Conservation (phyloP, 2,329 filamentous ascomycete species). For the Alternaria gaisen region DNA sequence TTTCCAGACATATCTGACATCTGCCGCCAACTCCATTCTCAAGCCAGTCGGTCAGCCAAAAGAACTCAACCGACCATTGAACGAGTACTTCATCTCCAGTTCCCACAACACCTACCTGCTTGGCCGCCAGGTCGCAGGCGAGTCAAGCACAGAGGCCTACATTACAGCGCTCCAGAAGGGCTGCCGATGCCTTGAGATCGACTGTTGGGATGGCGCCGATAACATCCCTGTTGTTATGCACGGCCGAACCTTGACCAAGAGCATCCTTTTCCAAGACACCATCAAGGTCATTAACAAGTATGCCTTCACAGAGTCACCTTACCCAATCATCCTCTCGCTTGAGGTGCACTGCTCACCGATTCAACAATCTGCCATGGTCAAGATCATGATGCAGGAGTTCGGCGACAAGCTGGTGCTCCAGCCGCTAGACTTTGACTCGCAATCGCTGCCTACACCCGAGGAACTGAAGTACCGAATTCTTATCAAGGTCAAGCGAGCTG, state of each 20-base stretch:
- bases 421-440: slow-evolving; percentile 73
- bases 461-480: slow-evolving; percentile 84
- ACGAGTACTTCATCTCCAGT: slow-evolving; percentile 98
- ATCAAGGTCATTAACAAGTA: slow-evolving; percentile 95
- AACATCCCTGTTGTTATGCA: slow-evolving; percentile 91
- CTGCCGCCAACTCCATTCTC: slow-evolving; percentile 70
- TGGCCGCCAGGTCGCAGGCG: slow-evolving; percentile 86
- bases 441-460: slow-evolving; percentile 82
- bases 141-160: slow-evolving; percentile 94
- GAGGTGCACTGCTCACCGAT: slow-evolving; percentile 89
- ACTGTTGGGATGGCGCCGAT: slow-evolving; percentile 95
- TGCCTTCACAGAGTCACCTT: slow-evolving; percentile 86
- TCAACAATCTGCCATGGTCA: slow-evolving; percentile 88
- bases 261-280: slow-evolving; percentile 89
- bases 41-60: slow-evolving; percentile 68
- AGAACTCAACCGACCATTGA: slow-evolving; percentile 81
- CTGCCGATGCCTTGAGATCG: slow-evolving; percentile 95
- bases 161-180: slow-evolving; percentile 86
- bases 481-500: slow-evolving; percentile 91
- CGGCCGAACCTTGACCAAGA: slow-evolving; percentile 85
- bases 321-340: slow-evolving; percentile 91
- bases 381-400: slow-evolving; percentile 86
- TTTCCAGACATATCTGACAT: slow-evolving; percentile 67
- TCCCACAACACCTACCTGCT: slow-evolving; percentile 98
- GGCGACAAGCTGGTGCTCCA: slow-evolving; percentile 80